Evolutionary conservation across 768 basidiomycete genomes (phyloP), one percentile per base, ranked within the genome.

Genomic region (Brasilioporus rufonigricans): DNA sequence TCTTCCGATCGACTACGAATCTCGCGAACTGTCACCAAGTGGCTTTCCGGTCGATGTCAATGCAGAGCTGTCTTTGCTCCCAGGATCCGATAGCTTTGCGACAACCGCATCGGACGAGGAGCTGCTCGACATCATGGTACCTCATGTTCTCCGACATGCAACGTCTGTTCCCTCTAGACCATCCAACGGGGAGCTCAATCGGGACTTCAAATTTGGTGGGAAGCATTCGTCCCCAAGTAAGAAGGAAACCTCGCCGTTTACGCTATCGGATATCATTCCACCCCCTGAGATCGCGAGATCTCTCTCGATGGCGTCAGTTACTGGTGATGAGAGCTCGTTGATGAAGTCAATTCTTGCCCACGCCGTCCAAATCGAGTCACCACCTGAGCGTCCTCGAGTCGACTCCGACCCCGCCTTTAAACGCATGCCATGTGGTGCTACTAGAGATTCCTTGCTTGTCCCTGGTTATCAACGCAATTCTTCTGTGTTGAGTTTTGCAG

Each of bases 191-290:
- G 76, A 84, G 57, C 77, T 91, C 43, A 84, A 91, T 58, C 78
- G 73, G 9, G 80, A 83, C 21, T 91, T 92, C 79, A 87, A 78
- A 64, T 92, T 91, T 56, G 89, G 89, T 24, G 88, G 87, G 23
- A 71, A 60, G 26, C 56, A 59, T 19, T 61, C 73, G 6, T 29
- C 48, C 2, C 10, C 46, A 2, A 55, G 13, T 5, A 44, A 52
- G 50, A 67, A 51, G n/a, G 58, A 44, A 40, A 24, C 56, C 12
- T 27, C 60, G 27, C 52, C 55, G 0, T 63, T 86, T 46, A 88
- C 87, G 4, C 72, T 91, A 23, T 83, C 87, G 0, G 87, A 91
- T 57, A 89, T 91, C 66, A 87, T 91, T 46, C 89, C 88, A 7
- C 82, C 87, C 0, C 76, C 78, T 0, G 73, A 79, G 12, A 77